phyloP scores from a whole-genome alignment of 2,329 filamentous ascomycete genomes.

The Fusarium coffeatum region DNA sequence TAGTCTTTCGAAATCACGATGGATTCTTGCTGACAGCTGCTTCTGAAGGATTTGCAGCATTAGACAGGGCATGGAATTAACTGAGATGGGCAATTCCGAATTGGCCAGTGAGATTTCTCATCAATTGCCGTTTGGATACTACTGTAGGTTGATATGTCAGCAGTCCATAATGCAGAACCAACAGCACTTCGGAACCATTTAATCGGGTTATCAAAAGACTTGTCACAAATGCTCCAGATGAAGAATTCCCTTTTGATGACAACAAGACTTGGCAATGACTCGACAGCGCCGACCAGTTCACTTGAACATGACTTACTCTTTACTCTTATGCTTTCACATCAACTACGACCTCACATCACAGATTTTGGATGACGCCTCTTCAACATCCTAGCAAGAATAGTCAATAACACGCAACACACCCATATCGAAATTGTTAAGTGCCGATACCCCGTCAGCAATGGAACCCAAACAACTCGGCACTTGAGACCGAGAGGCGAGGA shows the following conservation, averaged over 20 bases:
- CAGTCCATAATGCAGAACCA: neutral
- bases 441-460: neutral
- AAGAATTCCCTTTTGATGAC: neutral
- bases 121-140: neutral
- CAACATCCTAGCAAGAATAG: neutral
- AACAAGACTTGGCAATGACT: neutral
- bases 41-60: neutral
- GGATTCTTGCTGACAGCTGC: neutral
- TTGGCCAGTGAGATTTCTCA: neutral
- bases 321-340: neutral
- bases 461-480: conserved; percentile 9
- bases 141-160: neutral
- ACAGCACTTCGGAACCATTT: neutral
- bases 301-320: neutral
- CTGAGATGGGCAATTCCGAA: neutral
- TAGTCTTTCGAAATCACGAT: neutral
- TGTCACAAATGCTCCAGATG: neutral
- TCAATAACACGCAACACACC: neutral
- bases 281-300: neutral
- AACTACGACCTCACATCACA: neutral
- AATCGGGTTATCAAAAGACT: neutral
- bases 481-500: conserved; percentile 4
- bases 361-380: neutral
- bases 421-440: neutral
- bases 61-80: neutral